Base-by-base conservation (phyloP, 2,329 filamentous ascomycete species). In the Microthyrium microscopicum region DNA sequence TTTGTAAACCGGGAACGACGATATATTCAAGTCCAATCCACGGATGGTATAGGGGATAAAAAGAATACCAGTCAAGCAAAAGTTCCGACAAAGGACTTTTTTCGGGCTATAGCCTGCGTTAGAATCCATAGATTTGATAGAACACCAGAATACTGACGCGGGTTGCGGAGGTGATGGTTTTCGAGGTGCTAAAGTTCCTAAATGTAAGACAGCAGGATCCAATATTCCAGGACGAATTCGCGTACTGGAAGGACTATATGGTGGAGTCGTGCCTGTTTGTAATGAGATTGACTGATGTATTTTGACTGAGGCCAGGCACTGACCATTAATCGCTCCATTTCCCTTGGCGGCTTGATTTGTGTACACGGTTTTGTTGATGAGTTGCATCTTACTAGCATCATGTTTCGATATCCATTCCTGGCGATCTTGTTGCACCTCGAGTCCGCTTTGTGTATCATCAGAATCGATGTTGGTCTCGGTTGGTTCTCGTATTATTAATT, bases 11-110 rank as follows among this genome's bases (percentile, higher is more conserved):
- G 11, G 27, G 27, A 11, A 9, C 9, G 27, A 9, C 9, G 9
- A 11, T 17, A 9, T 9, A 29, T 9, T 11, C 27, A 9, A 15
- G 9, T 11, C 11, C 9, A 11, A 29, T n/a, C n/a, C n/a, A 11
- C 9, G 9, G 27, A 9, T 9, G 27, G 27, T 17, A 9, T 17
- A 9, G 15, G 11, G 11, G 27, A 18, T 29, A 15, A 32, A 25
- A 38, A 38, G 37, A 47, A 43, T 68, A 68, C 64, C 64, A 48
- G 64, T 67, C 53, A 57, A 54, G 46, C 62, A 61, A 44, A 68
- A 68, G 51, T 58, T 48, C 56, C 58, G 57, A 70, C 82, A 91
- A 40, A 68, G 73, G 48, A n/a, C n/a, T n/a, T 80, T 70, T 51
- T 75, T 60, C 46, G 73, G 66, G 61, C 84, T 85, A 54, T 70